Evolutionary conservation across 805 yeast species (phyloP).

Genomic region (Metschnikowia picachoensis): DNA sequence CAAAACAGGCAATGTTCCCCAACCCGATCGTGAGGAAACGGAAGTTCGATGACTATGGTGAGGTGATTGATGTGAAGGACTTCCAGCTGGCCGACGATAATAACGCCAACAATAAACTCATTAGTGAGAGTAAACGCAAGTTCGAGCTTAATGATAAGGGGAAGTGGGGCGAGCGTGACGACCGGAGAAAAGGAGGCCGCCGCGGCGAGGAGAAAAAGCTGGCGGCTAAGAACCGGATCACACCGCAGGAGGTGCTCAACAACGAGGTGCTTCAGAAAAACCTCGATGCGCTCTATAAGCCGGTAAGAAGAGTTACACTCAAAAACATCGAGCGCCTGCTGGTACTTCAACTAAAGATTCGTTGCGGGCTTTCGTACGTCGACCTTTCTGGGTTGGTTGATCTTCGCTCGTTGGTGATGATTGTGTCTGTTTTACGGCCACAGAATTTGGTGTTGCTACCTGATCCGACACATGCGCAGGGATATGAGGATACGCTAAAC

Average conservation of each 20-base stretch:
- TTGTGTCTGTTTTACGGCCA: slow-evolving; percentile 77
- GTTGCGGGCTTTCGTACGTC: slow-evolving; percentile 71
- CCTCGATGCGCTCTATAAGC: slow-evolving; percentile 49
- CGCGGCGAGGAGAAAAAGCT: slow-evolving; percentile 7
- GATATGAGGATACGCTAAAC: slow-evolving; percentile 19
- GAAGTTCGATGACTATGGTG: slow-evolving; percentile 86
- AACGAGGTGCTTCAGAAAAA: slow-evolving; percentile 37
- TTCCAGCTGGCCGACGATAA: slow-evolving; percentile 54
- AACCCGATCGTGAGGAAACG: slow-evolving; percentile 49
- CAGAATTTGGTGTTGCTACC: slow-evolving; percentile 59
- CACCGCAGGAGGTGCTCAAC: slow-evolving; percentile 43
- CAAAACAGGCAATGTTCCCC: slow-evolving; percentile 73
- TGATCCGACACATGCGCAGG: slow-evolving; percentile 32
- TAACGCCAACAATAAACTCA: slow-evolving; percentile 32
- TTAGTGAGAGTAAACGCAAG: slow-evolving; percentile 36
- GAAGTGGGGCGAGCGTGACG: slow-evolving; percentile 24
- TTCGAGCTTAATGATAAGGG: slow-evolving; percentile 31
- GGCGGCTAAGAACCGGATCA: slow-evolving; percentile 25
- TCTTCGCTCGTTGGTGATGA: slow-evolving; percentile 71
- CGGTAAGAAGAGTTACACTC: slow-evolving; percentile 41
- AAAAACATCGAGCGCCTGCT: slow-evolving; percentile 15
- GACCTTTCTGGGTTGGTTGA: slow-evolving; percentile 86
- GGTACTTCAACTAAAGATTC: slow-evolving; percentile 38
- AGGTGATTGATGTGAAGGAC: slow-evolving; percentile 60
- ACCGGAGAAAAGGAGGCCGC: slow-evolving; percentile 8